phyloP scores from a whole-genome alignment of 495 filamentous ascomycete genomes.

The Neurospora sp. region DNA sequence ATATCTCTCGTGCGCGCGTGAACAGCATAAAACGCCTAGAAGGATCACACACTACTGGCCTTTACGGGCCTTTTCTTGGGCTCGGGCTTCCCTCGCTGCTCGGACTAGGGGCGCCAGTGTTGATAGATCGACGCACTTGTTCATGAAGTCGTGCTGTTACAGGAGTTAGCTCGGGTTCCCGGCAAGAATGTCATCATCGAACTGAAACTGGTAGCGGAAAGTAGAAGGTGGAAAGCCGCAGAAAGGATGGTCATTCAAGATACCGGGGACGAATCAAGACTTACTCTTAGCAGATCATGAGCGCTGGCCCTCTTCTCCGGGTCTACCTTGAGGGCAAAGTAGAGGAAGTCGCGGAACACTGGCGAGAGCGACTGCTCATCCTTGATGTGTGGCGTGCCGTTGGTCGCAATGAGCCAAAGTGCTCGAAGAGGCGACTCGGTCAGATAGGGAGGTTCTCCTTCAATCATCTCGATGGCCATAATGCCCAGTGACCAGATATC shows the following conservation, averaged over 20 bases:
- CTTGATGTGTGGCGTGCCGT: constrained; percentile 91
- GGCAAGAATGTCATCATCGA: not conserved
- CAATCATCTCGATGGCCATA: constrained; percentile 99
- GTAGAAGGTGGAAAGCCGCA: not conserved
- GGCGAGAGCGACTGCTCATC: constrained; percentile 74
- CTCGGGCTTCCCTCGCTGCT: constrained; percentile 71
- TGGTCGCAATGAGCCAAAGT: constrained; percentile 92
- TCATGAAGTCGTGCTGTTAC: constrained; percentile 87
- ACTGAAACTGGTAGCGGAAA: constrained; percentile 18
- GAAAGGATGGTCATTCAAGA: not conserved
- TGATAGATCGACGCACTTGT: constrained; percentile 54
- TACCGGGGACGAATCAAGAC: constrained; percentile 11
- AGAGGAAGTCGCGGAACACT: constrained; percentile 81
- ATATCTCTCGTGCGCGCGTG: not conserved
- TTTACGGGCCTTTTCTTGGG: constrained; percentile 72
- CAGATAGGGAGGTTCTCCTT: constrained; percentile 93
- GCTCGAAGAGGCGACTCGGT: constrained; percentile 91
- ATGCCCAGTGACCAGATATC: constrained; percentile 98
- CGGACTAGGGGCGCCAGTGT: constrained; percentile 68
- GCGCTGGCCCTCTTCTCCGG: constrained; percentile 93
- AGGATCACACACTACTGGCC: constrained; percentile 24
- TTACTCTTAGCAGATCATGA: constrained; percentile 81
- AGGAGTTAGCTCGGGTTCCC: not conserved
- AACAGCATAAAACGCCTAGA: not conserved
- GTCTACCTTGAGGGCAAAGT: constrained; percentile 86